Base-by-base conservation (phyloP, 371 early-diverging fungal genomes). In the Rhizopus delemar region DNA sequence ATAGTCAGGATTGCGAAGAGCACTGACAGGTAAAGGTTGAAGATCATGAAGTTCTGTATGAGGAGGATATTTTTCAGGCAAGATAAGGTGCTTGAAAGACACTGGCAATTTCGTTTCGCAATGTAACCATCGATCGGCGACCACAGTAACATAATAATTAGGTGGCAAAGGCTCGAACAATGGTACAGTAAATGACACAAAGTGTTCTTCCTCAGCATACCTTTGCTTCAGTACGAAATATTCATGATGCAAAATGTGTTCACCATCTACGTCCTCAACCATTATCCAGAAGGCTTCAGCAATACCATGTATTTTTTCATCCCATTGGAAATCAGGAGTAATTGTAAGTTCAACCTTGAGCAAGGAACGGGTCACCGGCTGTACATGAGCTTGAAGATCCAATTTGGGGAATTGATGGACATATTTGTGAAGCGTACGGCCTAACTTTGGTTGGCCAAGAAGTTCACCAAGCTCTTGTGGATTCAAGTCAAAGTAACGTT, bases 41-140 rank as follows among this genome's bases (percentile, higher is more conserved):
- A 96, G 74, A 79, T 97, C 97, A 56, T 92, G 84, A 51, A 99
- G 78, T 61, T 95, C 95, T 3, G 97, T 97, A 52, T 93, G 98
- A 13, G 95, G 96, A 36, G 93, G 86, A 65, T 92, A 93, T 71
- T 91, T 91, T 56, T 93, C 95, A 4, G 99, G 99, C 52, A 97
- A 68, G 34, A 94, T 86, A 65, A 97, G 69, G 60, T 93, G 92
- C 75, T 88, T 86, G 83, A 99, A 94, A 8, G 96, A 95, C 5
- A 99, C 89, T 4, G 97, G 92, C 62, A 94, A 69, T 13, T 92
- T 83, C 31, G 95, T 89, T 65, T 95, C 94, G 7, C 90, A 87
- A 60, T 91, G 90, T 52, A 99, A 62, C 99, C 99, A 99, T 6
- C 96, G 87, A 75, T 99, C 99, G 16, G 94, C 90, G 22, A 94